Conservation (phyloP, 306 rosid genomes). For the Quercus aquifolioides region DNA sequence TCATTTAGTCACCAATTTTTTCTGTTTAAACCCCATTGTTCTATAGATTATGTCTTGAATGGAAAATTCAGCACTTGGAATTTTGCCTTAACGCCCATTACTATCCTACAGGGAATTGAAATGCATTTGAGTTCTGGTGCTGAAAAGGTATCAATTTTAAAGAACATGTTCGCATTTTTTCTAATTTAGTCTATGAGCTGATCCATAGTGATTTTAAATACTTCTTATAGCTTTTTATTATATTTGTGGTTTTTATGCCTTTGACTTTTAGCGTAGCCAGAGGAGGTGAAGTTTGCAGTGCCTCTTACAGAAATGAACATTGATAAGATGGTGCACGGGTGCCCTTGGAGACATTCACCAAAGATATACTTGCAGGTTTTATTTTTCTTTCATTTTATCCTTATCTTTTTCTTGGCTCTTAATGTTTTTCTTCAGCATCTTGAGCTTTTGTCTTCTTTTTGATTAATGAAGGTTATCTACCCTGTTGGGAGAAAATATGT, state of each 20-base stretch:
- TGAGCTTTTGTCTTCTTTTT: slow-evolving; percentile 17
- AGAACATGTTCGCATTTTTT: slow-evolving; percentile 16
- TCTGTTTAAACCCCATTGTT: not conserved
- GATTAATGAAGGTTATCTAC: slow-evolving; percentile 55
- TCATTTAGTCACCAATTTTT: not conserved
- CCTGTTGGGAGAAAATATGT: slow-evolving; percentile 77
- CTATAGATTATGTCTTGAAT: not conserved
- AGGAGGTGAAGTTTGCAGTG: slow-evolving; percentile 91
- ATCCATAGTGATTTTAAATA: not conserved
- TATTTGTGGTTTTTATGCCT: slow-evolving; percentile 50
- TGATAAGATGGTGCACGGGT: slow-evolving; percentile 79
- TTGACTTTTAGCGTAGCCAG: slow-evolving; percentile 81
- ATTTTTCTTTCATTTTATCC: slow-evolving; percentile 11
- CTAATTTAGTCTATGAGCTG: slow-evolving; percentile 8
- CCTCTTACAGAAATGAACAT: slow-evolving; percentile 83
- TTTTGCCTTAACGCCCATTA: slow-evolving; percentile 10
- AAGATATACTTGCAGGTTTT: slow-evolving; percentile 87
- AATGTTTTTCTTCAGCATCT: slow-evolving; percentile 11
- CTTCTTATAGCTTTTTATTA: slow-evolving; percentile 40
- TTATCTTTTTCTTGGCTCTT: not conserved
- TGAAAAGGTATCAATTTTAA: slow-evolving; percentile 69
- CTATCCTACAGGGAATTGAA: slow-evolving; percentile 80
- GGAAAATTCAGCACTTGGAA: not conserved
- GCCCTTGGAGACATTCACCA: slow-evolving; percentile 80
- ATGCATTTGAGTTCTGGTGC: slow-evolving; percentile 64